A percentile compares a stretch with the other conserved stretches of the same genome.
phyloP scores from a whole-genome alignment of 2,329 filamentous ascomycete species.

The Alternaria brassicae region DNA sequence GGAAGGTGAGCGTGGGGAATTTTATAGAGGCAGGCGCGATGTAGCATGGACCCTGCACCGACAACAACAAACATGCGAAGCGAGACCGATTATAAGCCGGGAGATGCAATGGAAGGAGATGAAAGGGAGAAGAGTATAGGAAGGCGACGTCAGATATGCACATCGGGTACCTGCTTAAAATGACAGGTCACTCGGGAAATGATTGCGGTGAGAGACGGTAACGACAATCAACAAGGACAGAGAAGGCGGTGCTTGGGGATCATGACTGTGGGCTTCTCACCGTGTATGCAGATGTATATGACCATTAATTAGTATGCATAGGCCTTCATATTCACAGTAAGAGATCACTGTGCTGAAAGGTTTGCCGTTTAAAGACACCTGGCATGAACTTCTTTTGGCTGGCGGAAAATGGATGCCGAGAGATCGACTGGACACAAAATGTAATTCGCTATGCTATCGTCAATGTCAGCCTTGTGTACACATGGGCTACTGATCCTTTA shows the following conservation, averaged over 20 bases:
- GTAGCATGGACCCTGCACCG: constrained; percentile 18
- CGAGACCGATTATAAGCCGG: not conserved
- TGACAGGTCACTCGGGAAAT: not conserved
- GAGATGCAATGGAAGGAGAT: not conserved
- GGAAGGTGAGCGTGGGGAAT: constrained; percentile 5
- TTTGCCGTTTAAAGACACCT: not conserved
- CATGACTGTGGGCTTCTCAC: not conserved
- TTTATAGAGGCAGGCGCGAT: constrained; percentile 19
- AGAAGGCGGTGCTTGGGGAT: not conserved
- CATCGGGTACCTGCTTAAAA: constrained; percentile 5
- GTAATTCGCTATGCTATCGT: not conserved
- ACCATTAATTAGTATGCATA: not conserved
- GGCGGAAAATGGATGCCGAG: not conserved
- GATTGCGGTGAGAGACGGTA: not conserved
- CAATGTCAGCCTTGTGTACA: not conserved
- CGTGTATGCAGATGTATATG: not conserved
- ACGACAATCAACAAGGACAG: not conserved
- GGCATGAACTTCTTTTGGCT: not conserved
- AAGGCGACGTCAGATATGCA: not conserved
- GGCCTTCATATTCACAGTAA: not conserved
- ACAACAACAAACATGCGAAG: constrained; percentile 9
- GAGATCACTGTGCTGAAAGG: not conserved
- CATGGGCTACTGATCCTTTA: not conserved
- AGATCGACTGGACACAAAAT: not conserved
- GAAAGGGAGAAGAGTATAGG: not conserved